Conservation (phyloP, 208 protist genomes). For the Crithidia expoeki region DNA sequence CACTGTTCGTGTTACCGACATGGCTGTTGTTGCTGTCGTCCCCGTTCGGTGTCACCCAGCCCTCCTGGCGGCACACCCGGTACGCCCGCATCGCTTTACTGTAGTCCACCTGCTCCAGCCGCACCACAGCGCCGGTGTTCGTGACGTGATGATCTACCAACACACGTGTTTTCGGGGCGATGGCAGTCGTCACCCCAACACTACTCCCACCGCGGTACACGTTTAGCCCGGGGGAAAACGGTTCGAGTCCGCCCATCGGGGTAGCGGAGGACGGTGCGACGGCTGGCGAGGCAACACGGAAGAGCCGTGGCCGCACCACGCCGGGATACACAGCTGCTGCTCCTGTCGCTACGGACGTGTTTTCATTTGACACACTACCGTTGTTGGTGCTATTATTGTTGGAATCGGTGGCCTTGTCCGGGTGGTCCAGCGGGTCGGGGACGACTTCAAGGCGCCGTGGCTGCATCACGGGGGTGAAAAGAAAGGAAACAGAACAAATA, state of each 20-base stretch:
- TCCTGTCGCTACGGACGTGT: neutral
- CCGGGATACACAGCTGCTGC: neutral
- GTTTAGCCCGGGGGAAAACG: conserved; percentile 19
- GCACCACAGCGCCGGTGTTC: conserved; percentile 62
- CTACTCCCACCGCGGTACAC: conserved; percentile 15
- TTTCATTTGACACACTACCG: neutral
- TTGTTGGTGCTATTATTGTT: neutral
- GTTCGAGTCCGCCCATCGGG: conserved; percentile 6
- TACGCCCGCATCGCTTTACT: conserved; percentile 81
- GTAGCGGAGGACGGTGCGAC: neutral
- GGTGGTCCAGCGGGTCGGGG: conserved; percentile 21
- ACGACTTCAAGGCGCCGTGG: conserved; percentile 32
- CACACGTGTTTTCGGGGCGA: conserved; percentile 30
- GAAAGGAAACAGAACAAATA: conserved; percentile 7
- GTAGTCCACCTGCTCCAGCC: conserved; percentile 69
- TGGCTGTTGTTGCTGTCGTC: neutral
- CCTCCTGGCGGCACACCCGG: conserved; percentile 53
- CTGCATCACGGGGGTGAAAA: conserved; percentile 18
- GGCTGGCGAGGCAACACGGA: conserved; percentile 14
- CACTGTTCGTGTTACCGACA: no score
- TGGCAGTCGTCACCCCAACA: conserved; percentile 1
- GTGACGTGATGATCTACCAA: conserved; percentile 58
- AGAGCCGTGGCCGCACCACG: conserved; percentile 5
- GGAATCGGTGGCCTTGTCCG: conserved; percentile 8
- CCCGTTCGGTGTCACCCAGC: neutral